Evolutionary conservation across 164 flowering plant species (phyloP).

Genomic region (Chimonanthus praecox): DNA sequence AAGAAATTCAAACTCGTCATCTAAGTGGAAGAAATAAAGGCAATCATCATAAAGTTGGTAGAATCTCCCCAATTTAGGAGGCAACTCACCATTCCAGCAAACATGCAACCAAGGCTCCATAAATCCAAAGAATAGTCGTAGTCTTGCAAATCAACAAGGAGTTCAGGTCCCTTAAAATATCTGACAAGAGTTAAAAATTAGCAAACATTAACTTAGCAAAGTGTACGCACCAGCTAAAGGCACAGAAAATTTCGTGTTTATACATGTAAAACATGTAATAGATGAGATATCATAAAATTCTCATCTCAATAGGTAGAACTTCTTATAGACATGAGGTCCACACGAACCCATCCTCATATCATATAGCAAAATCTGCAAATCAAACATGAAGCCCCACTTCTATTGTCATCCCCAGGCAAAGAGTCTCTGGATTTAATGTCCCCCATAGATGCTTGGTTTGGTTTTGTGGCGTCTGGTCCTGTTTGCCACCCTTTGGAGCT

Average conservation of each 20-base stretch:
- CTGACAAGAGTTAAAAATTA: slow-evolving; percentile 20
- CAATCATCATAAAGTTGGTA: not conserved
- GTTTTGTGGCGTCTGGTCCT: too few species aligned
- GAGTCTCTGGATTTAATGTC: too few species aligned
- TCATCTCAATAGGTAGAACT: not conserved
- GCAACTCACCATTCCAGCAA: slow-evolving; percentile 59
- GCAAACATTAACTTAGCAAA: not conserved
- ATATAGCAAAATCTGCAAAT: not conserved
- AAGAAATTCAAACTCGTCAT: slow-evolving; percentile 2
- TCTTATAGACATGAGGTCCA: not conserved
- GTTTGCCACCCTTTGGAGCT: too few species aligned
- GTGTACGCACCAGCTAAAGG: not conserved
- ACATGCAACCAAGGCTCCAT: slow-evolving; percentile 86
- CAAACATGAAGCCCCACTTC: not conserved
- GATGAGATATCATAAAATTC: not conserved
- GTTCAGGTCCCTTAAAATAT: slow-evolving; percentile 70
- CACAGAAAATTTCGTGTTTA: not conserved
- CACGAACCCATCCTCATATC: not conserved
- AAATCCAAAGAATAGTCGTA: slow-evolving; percentile 75
- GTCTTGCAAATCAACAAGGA: slow-evolving; percentile 67
- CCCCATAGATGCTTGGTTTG: too few species aligned
- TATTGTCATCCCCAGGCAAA: not conserved
- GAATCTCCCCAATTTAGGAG: not conserved
- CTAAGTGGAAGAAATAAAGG: not conserved
- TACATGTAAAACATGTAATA: not conserved